Conservation (phyloP, 768 basidiomycete genomes). For the Suillus variegatus region DNA sequence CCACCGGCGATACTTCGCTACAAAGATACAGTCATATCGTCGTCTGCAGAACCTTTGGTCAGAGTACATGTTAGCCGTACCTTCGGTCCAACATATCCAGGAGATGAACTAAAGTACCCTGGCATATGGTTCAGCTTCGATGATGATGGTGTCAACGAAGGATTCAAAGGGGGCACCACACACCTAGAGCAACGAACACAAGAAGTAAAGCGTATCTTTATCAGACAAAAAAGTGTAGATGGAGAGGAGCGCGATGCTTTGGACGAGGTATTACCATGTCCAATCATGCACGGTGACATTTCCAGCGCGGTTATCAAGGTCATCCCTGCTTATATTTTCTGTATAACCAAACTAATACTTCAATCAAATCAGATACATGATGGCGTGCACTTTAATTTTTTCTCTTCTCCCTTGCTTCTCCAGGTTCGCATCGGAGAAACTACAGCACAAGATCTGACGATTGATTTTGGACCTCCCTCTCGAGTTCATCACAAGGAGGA, state of each 20-base stretch:
- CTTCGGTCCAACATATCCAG: constrained; percentile 84
- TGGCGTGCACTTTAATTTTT: constrained; percentile 70
- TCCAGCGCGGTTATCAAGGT: constrained; percentile 70
- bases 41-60: constrained; percentile 58
- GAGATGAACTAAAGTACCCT: constrained; percentile 77
- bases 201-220: constrained; percentile 74
- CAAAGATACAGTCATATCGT: constrained; percentile 63
- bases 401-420: constrained; percentile 51
- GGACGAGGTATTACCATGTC: constrained; percentile 67
- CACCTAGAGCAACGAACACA: constrained; percentile 65
- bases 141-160: constrained; percentile 64
- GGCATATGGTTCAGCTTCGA: constrained; percentile 86
- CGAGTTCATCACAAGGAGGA: constrained; percentile 87
- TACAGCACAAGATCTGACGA: constrained; percentile 77
- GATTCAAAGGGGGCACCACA: constrained; percentile 44
- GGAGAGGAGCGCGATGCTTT: constrained; percentile 64
- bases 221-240: constrained; percentile 67
- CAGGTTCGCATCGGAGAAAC: constrained; percentile 71
- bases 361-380: constrained; percentile 56
- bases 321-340: background rate
- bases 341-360: background rate
- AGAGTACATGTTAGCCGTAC: constrained; percentile 66
- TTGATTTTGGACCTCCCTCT: constrained; percentile 79
- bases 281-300: constrained; percentile 73
- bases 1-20: constrained; percentile 72